Conservation (phyloP, 805 yeast genomes). For the Millerozyma acaciae region DNA sequence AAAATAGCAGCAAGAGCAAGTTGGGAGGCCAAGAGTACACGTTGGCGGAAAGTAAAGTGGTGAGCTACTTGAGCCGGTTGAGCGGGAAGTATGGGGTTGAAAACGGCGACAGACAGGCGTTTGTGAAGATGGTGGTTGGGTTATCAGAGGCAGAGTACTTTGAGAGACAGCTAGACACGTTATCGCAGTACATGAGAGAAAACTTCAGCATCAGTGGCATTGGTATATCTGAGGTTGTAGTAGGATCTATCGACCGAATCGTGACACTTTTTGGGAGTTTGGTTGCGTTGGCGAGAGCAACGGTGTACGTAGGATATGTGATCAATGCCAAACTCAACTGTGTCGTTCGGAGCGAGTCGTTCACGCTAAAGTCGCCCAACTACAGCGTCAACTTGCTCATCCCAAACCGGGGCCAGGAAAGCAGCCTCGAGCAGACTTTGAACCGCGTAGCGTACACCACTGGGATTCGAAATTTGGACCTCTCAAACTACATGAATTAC, state of each 20-base stretch:
- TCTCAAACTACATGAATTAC: slow-evolving; percentile 4
- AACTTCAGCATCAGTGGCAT: slow-evolving; percentile 20
- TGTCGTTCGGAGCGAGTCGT: slow-evolving; percentile 15
- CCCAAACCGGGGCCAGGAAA: slow-evolving; percentile 1
- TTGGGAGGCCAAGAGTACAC: slow-evolving; percentile 8
- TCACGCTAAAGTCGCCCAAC: slow-evolving; percentile 32
- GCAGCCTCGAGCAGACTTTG: background rate
- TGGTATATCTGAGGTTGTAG: slow-evolving; percentile 15
- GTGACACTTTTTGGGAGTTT: slow-evolving; percentile 27
- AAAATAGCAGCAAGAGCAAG: background rate
- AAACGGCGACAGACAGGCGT: slow-evolving; percentile 1
- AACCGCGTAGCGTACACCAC: background rate
- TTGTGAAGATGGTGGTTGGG: slow-evolving; percentile 13
- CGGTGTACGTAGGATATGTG: slow-evolving; percentile 23
- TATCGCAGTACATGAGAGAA: slow-evolving; percentile 13
- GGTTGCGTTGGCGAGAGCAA: slow-evolving; percentile 19
- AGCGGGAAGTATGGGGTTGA: slow-evolving; percentile 4
- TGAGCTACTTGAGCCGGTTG: slow-evolving; percentile 18
- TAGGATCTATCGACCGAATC: slow-evolving; percentile 29
- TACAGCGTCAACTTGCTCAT: slow-evolving; percentile 16
- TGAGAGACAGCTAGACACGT: slow-evolving; percentile 10
- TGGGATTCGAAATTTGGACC: slow-evolving; percentile 8
- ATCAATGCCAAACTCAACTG: slow-evolving; percentile 25
- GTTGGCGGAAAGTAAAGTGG: slow-evolving; percentile 23
- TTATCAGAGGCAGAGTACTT: slow-evolving; percentile 25